phyloP scores from a whole-genome alignment of 345 rosid species.

The Capsella bursapastoris region DNA sequence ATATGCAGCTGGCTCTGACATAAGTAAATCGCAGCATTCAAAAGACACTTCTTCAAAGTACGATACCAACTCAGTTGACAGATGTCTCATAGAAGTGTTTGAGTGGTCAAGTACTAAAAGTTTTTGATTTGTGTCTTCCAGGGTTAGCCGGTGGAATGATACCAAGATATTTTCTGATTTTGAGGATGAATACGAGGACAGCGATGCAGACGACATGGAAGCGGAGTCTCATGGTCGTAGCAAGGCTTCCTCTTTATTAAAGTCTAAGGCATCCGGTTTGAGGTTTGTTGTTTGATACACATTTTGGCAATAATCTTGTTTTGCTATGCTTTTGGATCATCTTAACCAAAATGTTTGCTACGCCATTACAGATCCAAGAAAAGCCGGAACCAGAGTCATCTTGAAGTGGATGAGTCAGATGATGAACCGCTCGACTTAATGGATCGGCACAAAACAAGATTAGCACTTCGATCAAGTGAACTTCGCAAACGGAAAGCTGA shows the following conservation, averaged over 20 bases:
- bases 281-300: slow-evolving; percentile 53
- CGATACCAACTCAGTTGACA: slow-evolving; percentile 22
- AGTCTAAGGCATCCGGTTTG: slow-evolving; percentile 56
- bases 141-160: slow-evolving; percentile 95
- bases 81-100: slow-evolving; percentile 25
- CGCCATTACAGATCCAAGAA: slow-evolving; percentile 57
- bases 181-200: slow-evolving; percentile 64
- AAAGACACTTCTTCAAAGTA: slow-evolving; percentile 85
- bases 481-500: slow-evolving; percentile 64
- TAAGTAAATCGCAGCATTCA: slow-evolving; percentile 68
- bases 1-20: slow-evolving; percentile 61
- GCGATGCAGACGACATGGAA: slow-evolving; percentile 61
- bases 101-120: slow-evolving; percentile 15
- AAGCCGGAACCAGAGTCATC: slow-evolving; percentile 63
- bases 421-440: slow-evolving; percentile 95
- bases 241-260: slow-evolving; percentile 52
- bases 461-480: slow-evolving; percentile 68
- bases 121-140: slow-evolving; percentile 41
- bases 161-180: slow-evolving; percentile 90
- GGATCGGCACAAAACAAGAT: slow-evolving; percentile 75
- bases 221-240: slow-evolving; percentile 51
- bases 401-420: slow-evolving; percentile 77
- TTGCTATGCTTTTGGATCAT: slow-evolving; percentile 20
- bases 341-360: background rate
- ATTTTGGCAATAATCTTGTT: background rate